Percentiles rank a stretch among this genome's conserved stretches.
These are phyloP conservation scores for Chaetoscypha palmicola DNA, from an alignment of 2,329 filamentous ascomycete genomes.

Conservation along the genomic window DNA sequence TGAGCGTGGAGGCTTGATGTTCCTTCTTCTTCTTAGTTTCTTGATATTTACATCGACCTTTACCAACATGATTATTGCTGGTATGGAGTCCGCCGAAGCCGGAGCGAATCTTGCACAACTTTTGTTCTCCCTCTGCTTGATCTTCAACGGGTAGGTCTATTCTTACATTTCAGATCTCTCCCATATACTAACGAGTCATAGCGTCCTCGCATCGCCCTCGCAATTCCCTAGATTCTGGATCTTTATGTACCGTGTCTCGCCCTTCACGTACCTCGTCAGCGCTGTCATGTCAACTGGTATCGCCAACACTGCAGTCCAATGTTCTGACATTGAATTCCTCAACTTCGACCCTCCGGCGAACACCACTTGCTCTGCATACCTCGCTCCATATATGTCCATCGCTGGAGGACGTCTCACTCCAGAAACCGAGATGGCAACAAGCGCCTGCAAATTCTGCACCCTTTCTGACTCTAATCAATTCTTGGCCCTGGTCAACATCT, in stretches of 20 bases:
- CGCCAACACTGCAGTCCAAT: slow-evolving; percentile 58
- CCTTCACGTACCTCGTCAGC: slow-evolving; percentile 73
- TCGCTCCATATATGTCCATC: slow-evolving; percentile 44
- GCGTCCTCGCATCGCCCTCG: slow-evolving; percentile 57
- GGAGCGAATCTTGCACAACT: slow-evolving; percentile 71
- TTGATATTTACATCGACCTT: slow-evolving; percentile 78
- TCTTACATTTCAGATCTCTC: slow-evolving; percentile 29
- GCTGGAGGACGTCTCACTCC: slow-evolving; percentile 31
- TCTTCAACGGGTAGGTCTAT: slow-evolving; percentile 51
- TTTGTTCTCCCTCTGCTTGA: slow-evolving; percentile 63
- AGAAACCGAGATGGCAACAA: slow-evolving; percentile 33
- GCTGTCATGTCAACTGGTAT: slow-evolving; percentile 66
- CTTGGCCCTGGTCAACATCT: slow-evolving; percentile 41
- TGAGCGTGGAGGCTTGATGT: slow-evolving; percentile 71
- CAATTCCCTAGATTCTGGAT: slow-evolving; percentile 70
- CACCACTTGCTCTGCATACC: slow-evolving; percentile 53
- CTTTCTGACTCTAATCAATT: slow-evolving; percentile 44
- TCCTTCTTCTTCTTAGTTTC: slow-evolving; percentile 69
- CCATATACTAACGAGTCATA: not conserved
- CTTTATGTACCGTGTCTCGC: slow-evolving; percentile 77
- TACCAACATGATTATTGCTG: slow-evolving; percentile 68
- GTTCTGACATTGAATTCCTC: slow-evolving; percentile 62
- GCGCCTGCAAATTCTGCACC: slow-evolving; percentile 48
- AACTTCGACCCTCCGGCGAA: slow-evolving; percentile 51
- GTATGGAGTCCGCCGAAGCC: slow-evolving; percentile 66